Evolutionary conservation across 2,329 filamentous ascomycete genomes (phyloP), one percentile per base, ranked within the genome.

Genomic region (Cladosporium sp.): DNA sequence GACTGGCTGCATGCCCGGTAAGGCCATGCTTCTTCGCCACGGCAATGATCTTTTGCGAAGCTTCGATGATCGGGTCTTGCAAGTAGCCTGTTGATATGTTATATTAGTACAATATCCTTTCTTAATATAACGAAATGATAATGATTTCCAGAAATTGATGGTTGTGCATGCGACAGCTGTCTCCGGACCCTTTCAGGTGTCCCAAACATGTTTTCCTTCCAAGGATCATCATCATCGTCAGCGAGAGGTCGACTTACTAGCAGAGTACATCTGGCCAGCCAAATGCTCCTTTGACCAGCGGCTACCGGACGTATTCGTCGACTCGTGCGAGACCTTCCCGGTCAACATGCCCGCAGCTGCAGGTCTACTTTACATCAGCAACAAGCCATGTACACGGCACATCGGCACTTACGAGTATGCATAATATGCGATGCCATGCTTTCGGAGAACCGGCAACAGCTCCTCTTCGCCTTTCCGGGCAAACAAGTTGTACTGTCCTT

Each of bases 401-500:
- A 21, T 63, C 18, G 26, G 39, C 30, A 58, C 62, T 64, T 30
- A 59, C 62, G 62, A 64, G 30, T 75, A 81, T 8, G 67, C 72
- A 65, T 81, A 80, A 53, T 81, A 76, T 0, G 77, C 73, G 3
- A 83, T 77, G 18, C 76, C 77, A 63, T 82, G 80, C 32, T 80
- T 68, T 3, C 80, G 74, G 16, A 83, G 74, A 60, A 78, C 79
- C 2, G 77, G 77, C 49, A 83, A 70, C 2, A 83, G 71, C 67
- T 82, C 81, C 1, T 71, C 67, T 67, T 82, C 80, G 1, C 80
- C 74, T 1, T 70, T 70, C 0, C 81, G 73, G 39, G 76, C 70
- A 1, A 81, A 65, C 1, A 76, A 74, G 63, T 80, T 77, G 67
- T 81, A 82, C 2, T 79, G 70, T 5, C 82, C 82, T 66, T 84